These are phyloP conservation scores for Cladophialophora immunda DNA, from an alignment of 2,329 filamentous ascomycete genomes.

Conservation along the genomic window DNA sequence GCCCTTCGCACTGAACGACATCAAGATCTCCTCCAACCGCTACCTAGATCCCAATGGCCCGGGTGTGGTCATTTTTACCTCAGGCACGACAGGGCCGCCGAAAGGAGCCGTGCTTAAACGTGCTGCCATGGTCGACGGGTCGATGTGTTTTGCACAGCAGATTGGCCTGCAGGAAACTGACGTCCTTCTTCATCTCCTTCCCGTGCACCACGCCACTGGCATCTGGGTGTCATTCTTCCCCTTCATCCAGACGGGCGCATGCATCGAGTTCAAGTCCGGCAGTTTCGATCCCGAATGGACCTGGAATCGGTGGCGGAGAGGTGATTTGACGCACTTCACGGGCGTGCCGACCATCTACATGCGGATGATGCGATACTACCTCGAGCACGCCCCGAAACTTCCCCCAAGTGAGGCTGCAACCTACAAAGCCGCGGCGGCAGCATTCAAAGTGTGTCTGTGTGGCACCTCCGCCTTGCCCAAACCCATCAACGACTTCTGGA, in stretches of 20 bases:
- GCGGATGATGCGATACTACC: slow-evolving; percentile 50
- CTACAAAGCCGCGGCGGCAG: slow-evolving; percentile 54
- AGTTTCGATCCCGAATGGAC: slow-evolving; percentile 50
- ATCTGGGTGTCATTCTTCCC: slow-evolving; percentile 47
- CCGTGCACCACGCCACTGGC: slow-evolving; percentile 46
- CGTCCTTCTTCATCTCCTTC: slow-evolving; percentile 47
- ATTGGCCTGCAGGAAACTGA: slow-evolving; percentile 43
- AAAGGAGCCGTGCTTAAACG: slow-evolving; percentile 41
- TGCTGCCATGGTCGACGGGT: slow-evolving; percentile 42
- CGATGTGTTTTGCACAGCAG: slow-evolving; percentile 37
- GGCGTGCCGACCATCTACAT: slow-evolving; percentile 57
- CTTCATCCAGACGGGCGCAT: slow-evolving; percentile 51
- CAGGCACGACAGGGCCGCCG: slow-evolving; percentile 42
- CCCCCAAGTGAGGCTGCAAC: slow-evolving; percentile 39
- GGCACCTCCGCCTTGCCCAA: slow-evolving; percentile 59
- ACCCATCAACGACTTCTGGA: slow-evolving; percentile 62
- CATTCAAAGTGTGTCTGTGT: slow-evolving; percentile 41
- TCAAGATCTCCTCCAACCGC: slow-evolving; percentile 44
- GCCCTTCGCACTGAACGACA: slow-evolving; percentile 31
- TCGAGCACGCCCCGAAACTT: slow-evolving; percentile 38
- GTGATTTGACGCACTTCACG: slow-evolving; percentile 49
- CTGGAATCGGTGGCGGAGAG: slow-evolving; percentile 50
- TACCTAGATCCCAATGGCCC: slow-evolving; percentile 45
- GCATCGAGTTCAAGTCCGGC: slow-evolving; percentile 54
- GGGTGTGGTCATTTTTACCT: slow-evolving; percentile 45